These are phyloP conservation scores for Atkinsonella hypoxylon DNA, from an alignment of 2,329 filamentous ascomycete genomes.

Conservation along the genomic window DNA sequence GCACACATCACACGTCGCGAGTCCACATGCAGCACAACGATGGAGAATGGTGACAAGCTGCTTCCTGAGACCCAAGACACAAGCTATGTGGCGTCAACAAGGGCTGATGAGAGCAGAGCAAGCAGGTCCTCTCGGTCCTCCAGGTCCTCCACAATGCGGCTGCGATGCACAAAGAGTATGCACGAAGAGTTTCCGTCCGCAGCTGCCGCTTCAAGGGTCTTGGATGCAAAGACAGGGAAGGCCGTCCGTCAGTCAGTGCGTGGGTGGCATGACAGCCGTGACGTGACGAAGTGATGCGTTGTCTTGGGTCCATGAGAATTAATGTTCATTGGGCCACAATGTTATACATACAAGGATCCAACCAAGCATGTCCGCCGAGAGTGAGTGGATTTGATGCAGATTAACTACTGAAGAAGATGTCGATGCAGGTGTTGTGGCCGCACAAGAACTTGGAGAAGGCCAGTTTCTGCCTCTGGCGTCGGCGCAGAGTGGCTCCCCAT, in stretches of 20 bases:
- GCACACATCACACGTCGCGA: slow-evolving; percentile 6
- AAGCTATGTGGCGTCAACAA: neutral
- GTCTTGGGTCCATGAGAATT: neutral
- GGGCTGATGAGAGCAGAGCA: neutral
- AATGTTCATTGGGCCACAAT: neutral
- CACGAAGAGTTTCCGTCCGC: neutral
- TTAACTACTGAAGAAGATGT: neutral
- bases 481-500: neutral
- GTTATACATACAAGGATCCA: neutral
- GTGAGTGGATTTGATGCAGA: neutral
- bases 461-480: neutral
- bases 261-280: neutral
- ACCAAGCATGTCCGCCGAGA: neutral
- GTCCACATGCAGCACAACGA: slow-evolving; percentile 6
- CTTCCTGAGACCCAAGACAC: neutral
- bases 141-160: too few relatives aligned
- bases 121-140: too few relatives aligned
- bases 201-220: neutral
- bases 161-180: neutral
- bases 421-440: neutral
- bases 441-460: neutral
- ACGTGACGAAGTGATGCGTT: neutral
- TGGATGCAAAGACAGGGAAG: neutral
- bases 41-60: slow-evolving; percentile 1
- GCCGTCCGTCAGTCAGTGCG: too few relatives aligned